These are phyloP conservation scores for Bassia scoparia DNA, from an alignment of 148 eudicot species.

Conservation along the genomic window DNA sequence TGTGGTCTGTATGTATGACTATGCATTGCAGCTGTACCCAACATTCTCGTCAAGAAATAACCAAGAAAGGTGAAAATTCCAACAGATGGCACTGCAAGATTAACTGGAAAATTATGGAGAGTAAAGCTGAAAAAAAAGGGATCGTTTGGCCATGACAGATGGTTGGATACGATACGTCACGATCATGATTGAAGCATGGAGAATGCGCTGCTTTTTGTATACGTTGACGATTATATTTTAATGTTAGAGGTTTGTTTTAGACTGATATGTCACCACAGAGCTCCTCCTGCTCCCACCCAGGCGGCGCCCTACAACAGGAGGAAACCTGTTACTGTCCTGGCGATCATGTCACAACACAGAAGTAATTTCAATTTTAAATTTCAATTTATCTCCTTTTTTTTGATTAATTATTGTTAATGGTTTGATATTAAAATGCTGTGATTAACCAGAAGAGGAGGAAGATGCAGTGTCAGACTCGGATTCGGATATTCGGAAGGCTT, in stretches of 20 bases:
- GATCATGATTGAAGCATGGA: not conserved
- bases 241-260: not conserved
- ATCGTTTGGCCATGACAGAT: not conserved
- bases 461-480: no score
- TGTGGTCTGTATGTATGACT: not conserved
- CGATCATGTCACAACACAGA: no score
- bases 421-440: no score
- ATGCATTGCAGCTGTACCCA: not conserved
- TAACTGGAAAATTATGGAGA: not conserved
- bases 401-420: no score
- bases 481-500: no score
- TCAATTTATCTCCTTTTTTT: no score
- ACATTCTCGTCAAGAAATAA: no score
- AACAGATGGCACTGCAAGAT: not conserved
- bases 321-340: no score
- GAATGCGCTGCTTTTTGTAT: not conserved
- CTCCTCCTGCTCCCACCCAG: no score
- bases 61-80: not conserved
- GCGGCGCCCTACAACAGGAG: no score
- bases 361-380: no score
- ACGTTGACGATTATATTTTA: not conserved
- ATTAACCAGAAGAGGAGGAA: no score
- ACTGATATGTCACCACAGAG: not conserved
- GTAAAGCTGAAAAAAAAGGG: not conserved
- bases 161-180: not conserved